Percentiles rank a stretch among this genome's conserved stretches.
phyloP scores from a whole-genome alignment of 2,329 filamentous ascomycete genomes.

The Xylaria polymorpha region DNA sequence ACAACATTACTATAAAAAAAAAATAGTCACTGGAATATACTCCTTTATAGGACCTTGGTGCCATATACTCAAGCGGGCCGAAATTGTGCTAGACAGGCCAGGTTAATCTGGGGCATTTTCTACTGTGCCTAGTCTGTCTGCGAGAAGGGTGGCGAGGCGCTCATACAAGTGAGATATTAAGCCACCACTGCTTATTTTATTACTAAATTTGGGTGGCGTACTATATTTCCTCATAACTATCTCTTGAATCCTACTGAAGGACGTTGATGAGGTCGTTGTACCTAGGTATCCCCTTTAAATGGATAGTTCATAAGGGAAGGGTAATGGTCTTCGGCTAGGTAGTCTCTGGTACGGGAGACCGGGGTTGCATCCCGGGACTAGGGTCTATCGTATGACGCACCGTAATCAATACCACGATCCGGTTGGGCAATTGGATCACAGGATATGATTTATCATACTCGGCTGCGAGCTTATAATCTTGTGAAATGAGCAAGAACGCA shows the following conservation, averaged over 20 bases:
- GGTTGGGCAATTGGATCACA: not conserved
- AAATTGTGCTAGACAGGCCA: not conserved
- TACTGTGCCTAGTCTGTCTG: not conserved
- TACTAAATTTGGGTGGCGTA: not conserved
- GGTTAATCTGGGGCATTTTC: not conserved
- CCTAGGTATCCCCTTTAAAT: too few relatives aligned
- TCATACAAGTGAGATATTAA: not conserved
- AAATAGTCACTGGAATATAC: not conserved
- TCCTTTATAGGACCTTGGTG: not conserved
- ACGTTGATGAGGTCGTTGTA: too few relatives aligned
- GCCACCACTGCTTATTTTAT: not conserved
- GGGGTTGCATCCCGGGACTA: not conserved
- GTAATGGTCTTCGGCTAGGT: too few relatives aligned
- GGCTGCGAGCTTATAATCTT: not conserved
- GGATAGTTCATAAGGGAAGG: too few relatives aligned
- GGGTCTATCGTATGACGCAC: not conserved
- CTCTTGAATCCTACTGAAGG: not conserved
- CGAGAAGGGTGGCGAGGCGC: not conserved
- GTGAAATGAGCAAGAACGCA: too few relatives aligned
- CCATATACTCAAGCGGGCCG: not conserved
- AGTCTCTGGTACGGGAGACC: not conserved
- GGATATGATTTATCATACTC: not conserved
- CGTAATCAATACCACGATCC: not conserved
- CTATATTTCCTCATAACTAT: not conserved
- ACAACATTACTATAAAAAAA: not conserved